phyloP scores from a whole-genome alignment of 2,329 filamentous ascomycete genomes.

The Colletotrichum lentis region DNA sequence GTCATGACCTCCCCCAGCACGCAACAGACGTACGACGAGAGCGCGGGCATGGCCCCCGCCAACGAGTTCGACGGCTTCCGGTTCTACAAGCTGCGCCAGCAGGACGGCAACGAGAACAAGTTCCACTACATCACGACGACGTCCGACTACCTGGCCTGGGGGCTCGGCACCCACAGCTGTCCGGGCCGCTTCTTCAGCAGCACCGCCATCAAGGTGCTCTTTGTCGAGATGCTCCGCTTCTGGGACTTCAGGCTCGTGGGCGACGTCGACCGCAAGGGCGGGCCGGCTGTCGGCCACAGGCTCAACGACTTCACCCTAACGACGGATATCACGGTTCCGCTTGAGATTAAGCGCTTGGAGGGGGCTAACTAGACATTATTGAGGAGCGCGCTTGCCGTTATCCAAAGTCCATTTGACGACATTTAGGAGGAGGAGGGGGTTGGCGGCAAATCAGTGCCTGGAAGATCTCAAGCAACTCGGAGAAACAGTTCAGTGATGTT shows the following conservation, averaged over 20 bases:
- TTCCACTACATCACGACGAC: conserved; percentile 45
- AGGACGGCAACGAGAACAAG: conserved; percentile 37
- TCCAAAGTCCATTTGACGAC: no score
- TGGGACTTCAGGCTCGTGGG: conserved; percentile 42
- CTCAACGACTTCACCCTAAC: conserved; percentile 17
- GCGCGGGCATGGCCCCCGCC: conserved; percentile 30
- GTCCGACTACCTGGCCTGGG: conserved; percentile 46
- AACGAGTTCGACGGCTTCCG: conserved; percentile 41
- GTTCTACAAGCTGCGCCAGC: conserved; percentile 40
- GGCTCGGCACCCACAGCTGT: conserved; percentile 49
- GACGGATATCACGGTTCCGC: conserved; percentile 15
- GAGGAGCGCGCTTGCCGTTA: no score
- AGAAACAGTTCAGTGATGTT: no score
- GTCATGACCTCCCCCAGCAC: conserved; percentile 37
- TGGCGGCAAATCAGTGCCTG: no score
- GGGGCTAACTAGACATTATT: conserved; percentile 3
- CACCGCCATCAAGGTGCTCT: conserved; percentile 48
- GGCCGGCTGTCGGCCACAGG: conserved; percentile 24
- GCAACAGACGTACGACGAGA: conserved; percentile 36
- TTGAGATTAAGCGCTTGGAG: conserved; percentile 26
- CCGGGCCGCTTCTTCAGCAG: conserved; percentile 43
- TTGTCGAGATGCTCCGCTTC: conserved; percentile 41
- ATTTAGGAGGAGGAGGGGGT: no score
- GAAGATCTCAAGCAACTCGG: no score
- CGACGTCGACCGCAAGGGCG: conserved; percentile 27